These are phyloP conservation scores for Setaria viridis DNA, from an alignment of 202 grass and related monocot species.

Conservation along the genomic window DNA sequence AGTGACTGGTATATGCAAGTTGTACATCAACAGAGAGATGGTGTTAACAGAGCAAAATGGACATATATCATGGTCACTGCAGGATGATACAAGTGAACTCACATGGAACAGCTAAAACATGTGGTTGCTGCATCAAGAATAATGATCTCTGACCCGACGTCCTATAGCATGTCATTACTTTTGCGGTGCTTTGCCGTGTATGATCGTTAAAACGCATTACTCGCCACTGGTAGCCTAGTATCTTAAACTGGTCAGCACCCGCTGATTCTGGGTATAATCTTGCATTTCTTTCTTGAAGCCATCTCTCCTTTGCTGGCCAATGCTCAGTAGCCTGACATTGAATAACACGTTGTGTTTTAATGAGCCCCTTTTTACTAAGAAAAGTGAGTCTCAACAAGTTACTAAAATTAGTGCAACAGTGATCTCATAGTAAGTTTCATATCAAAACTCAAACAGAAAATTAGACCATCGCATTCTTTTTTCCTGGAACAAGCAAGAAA, in stretches of 20 bases:
- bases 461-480: not conserved
- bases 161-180: conserved; percentile 81
- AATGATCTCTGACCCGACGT: conserved; percentile 51
- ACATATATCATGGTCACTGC: not conserved
- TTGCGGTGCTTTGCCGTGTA: conserved; percentile 80
- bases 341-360: not conserved
- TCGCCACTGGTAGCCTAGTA: conserved; percentile 92
- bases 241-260: conserved; percentile 58
- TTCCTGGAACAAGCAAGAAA: not conserved
- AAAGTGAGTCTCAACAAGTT: not conserved
- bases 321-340: conserved; percentile 53
- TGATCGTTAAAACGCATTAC: conserved; percentile 88
- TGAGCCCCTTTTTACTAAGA: not conserved
- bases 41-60: not conserved
- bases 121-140: conserved; percentile 82
- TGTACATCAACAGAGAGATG: conserved; percentile 8
- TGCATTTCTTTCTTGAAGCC: conserved; percentile 76
- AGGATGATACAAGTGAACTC: conserved; percentile 53
- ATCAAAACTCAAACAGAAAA: not conserved
- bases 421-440: not conserved
- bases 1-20: not conserved
- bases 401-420: not conserved
- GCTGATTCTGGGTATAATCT: conserved; percentile 57
- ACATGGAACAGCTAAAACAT: conserved; percentile 92
- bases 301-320: conserved; percentile 64